phyloP scores from a whole-genome alignment of 805 yeast species.

The Lipomyces lipofer region DNA sequence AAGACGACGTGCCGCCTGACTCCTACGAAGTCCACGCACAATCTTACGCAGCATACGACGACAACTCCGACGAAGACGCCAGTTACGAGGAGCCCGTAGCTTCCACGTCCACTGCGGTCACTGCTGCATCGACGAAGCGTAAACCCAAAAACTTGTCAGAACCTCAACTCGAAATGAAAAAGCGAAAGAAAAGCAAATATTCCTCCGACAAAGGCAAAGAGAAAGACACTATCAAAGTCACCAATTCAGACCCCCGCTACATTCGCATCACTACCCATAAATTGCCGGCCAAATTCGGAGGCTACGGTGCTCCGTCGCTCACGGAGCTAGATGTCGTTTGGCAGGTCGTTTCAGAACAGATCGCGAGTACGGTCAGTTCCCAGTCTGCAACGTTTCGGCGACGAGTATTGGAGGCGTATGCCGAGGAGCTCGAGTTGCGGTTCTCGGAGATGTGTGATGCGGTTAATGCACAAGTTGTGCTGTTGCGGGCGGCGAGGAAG shows the following conservation, averaged over 20 bases:
- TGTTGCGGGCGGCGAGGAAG: constrained; percentile 9
- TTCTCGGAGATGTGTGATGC: constrained; percentile 22
- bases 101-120: neutral
- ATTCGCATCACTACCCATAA: constrained; percentile 12
- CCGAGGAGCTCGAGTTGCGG: constrained; percentile 23
- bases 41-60: neutral
- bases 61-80: too few species aligned
- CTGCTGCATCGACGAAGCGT: neutral
- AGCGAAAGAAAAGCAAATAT: too few species aligned
- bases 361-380: neutral
- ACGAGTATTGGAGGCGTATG: constrained; percentile 16
- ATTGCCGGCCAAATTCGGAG: constrained; percentile 6
- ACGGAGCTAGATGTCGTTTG: constrained; percentile 26
- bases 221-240: too few species aligned
- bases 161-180: too few species aligned
- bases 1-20: neutral
- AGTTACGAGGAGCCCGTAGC: too few species aligned
- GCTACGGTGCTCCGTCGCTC: constrained; percentile 11
- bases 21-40: too few species aligned
- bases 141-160: too few species aligned
- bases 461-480: constrained; percentile 17
- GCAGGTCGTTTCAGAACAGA: constrained; percentile 20
- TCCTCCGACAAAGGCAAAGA: too few species aligned
- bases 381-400: constrained; percentile 2
- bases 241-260: constrained; percentile 1